These are phyloP conservation scores for Aristolochia contorta DNA, from an alignment of 164 flowering plant genomes.

Conservation along the genomic window DNA sequence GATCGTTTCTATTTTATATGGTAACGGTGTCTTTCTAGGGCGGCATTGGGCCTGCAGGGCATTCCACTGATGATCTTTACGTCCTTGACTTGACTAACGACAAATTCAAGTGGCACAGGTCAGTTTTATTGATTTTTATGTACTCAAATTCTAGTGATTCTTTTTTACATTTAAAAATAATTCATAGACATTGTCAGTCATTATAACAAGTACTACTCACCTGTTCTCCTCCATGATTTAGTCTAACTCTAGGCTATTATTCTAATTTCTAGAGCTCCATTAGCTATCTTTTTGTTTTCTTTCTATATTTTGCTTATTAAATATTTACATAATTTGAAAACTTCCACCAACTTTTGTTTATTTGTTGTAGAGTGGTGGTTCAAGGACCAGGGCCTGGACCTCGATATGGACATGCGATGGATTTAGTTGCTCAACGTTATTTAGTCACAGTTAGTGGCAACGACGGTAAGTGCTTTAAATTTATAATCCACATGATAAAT, in stretches of 20 bases:
- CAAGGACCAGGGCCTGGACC: constrained; percentile 18
- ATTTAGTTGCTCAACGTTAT: constrained; percentile 15
- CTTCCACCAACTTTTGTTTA: not conserved
- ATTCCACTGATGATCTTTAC: constrained; percentile 91
- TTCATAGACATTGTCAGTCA: too few species aligned
- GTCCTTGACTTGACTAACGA: constrained; percentile 93
- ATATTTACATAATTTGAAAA: too few species aligned
- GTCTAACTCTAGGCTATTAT: too few species aligned
- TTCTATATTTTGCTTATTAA: too few species aligned
- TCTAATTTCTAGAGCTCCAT: too few species aligned
- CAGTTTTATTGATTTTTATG: constrained; percentile 3
- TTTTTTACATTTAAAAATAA: not conserved
- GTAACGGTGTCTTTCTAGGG: constrained; percentile 51
- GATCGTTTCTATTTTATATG: not conserved
- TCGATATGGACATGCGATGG: constrained; percentile 17
- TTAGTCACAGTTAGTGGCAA: constrained; percentile 14
- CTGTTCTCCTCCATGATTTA: too few species aligned
- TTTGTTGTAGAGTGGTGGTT: constrained; percentile 12
- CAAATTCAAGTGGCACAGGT: constrained; percentile 97
- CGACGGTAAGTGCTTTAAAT: constrained; percentile 9
- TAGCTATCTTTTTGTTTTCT: too few species aligned
- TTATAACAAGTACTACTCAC: too few species aligned
- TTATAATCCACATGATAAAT: too few species aligned
- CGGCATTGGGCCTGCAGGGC: constrained; percentile 99
- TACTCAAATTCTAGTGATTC: not conserved